phyloP scores from a whole-genome alignment of 1,139 yeast genomes.

The Pichia sp. region DNA sequence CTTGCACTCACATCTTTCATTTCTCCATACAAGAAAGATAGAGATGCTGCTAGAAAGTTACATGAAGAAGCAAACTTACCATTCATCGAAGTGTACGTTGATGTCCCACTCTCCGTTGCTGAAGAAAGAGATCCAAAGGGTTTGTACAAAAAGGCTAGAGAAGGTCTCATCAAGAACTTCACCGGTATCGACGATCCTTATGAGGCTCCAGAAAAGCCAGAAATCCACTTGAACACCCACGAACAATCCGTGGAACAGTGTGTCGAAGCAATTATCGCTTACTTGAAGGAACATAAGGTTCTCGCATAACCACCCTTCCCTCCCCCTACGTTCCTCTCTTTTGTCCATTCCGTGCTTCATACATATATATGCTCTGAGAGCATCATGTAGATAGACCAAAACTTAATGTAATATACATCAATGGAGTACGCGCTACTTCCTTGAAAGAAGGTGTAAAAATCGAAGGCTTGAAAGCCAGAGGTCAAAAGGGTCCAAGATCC shows the following conservation, averaged over 20 bases:
- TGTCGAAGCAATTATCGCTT: slow-evolving; percentile 64
- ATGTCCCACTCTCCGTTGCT: slow-evolving; percentile 89
- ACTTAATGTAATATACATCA: too few relatives aligned
- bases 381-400: too few relatives aligned
- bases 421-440: too few relatives aligned
- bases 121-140: slow-evolving; percentile 98
- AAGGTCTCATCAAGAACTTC: slow-evolving; percentile 88
- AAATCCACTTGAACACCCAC: slow-evolving; percentile 72
- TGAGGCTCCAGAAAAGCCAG: slow-evolving; percentile 84
- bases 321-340: too few relatives aligned
- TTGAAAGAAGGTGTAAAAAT: too few relatives aligned
- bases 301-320: too few relatives aligned
- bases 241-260: slow-evolving; percentile 70
- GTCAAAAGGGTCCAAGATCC: too few relatives aligned
- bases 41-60: slow-evolving; percentile 77
- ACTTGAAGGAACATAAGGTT: slow-evolving; percentile 33
- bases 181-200: slow-evolving; percentile 96
- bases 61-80: slow-evolving; percentile 72
- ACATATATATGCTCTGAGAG: too few relatives aligned
- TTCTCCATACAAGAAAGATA: slow-evolving; percentile 80
- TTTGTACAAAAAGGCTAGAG: slow-evolving; percentile 90
- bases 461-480: too few relatives aligned
- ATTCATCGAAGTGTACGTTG: slow-evolving; percentile 84
- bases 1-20: slow-evolving; percentile 87
- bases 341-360: too few relatives aligned